Evolutionary conservation across 2,329 filamentous ascomycete species (phyloP).

Genomic region (Pseudodiploospora longispora): DNA sequence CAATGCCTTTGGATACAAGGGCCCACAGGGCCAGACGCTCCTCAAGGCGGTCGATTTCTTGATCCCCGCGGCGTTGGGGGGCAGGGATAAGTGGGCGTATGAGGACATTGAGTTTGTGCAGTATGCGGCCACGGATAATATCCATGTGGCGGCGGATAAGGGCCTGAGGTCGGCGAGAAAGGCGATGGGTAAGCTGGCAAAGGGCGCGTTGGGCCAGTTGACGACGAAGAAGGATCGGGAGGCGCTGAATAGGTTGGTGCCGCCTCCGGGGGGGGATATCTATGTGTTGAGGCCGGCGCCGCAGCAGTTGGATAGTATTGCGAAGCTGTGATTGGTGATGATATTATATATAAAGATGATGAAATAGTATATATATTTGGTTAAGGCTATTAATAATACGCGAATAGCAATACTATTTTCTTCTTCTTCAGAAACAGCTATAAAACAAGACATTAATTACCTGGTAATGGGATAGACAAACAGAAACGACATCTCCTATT

Average conservation of each 20-base stretch:
- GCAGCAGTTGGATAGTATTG: conserved; percentile 18
- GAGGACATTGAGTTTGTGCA: conserved; percentile 14
- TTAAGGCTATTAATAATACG: no score
- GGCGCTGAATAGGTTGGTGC: not conserved
- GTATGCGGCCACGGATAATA: conserved; percentile 18
- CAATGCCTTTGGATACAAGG: conserved; percentile 15
- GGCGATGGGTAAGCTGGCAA: conserved; percentile 9
- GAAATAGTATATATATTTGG: no score
- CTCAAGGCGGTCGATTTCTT: conserved; percentile 15
- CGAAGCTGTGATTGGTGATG: conserved; percentile 4
- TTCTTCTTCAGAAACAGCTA: no score
- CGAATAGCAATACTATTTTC: no score
- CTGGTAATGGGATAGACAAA: no score
- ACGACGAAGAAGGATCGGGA: not conserved
- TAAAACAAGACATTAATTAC: no score
- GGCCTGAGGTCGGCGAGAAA: conserved; percentile 11
- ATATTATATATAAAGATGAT: not conserved
- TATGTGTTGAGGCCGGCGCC: conserved; percentile 18
- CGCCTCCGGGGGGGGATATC: conserved; percentile 17
- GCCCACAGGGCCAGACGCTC: conserved; percentile 15
- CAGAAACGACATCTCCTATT: no score
- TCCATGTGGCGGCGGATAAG: conserved; percentile 15
- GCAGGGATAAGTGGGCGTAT: conserved; percentile 12
- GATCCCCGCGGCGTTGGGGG: conserved; percentile 15
- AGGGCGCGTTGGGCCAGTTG: no score